Evolutionary conservation across 371 early-diverging fungal genomes (phyloP), one percentile per base, ranked within the genome.

Genomic region (Thermomucor indicae-seudaticae): DNA sequence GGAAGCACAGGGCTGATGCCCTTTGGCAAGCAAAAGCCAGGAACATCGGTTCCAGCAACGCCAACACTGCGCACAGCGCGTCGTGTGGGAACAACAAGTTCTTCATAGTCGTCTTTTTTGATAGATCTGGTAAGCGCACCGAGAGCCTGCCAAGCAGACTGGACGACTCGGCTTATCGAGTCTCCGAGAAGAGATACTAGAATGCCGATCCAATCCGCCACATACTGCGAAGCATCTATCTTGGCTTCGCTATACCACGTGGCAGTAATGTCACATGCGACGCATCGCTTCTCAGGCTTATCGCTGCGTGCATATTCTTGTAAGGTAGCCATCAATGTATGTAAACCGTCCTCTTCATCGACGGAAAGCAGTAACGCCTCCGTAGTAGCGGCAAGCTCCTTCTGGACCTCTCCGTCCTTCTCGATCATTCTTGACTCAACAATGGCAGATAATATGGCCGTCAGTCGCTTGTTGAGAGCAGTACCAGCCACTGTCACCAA

Each of bases 1-100:
- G 95, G 87, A 51, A 97, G 72, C 44, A 96, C 49, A 6, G 96
- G 92, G 0, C 91, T 79, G 57, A 96, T 81, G 53, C 96, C 95
- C 78, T 94, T 95, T 53, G 97, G 91, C 61, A 93, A 61, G 47
- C 85, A 83, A 75, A 96, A 95, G 6, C 94, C 97, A 31, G 86
- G 85, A 45, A 96, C 65, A 35, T 80, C 79, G n/a, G 79, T 71
- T 23, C 79, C 81, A 27, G 84, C 70, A 42, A 76, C 74, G 55
- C 75, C 73, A 20, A 77, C 70, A 30, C 61, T 66, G 35, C 67
- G 70, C n/a, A 97, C 69, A 3, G 92, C 83, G 6, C 83, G 78
- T 30, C 89, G 75, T 4, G 88, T 68, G 11, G 90, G 86, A 2
- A 60, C 62, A 1, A 95, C 94, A 49, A 86, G 79, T 25, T 79